Conservation (phyloP, 352 stramenopile genomes). For the Phytophthora pluvialis region DNA sequence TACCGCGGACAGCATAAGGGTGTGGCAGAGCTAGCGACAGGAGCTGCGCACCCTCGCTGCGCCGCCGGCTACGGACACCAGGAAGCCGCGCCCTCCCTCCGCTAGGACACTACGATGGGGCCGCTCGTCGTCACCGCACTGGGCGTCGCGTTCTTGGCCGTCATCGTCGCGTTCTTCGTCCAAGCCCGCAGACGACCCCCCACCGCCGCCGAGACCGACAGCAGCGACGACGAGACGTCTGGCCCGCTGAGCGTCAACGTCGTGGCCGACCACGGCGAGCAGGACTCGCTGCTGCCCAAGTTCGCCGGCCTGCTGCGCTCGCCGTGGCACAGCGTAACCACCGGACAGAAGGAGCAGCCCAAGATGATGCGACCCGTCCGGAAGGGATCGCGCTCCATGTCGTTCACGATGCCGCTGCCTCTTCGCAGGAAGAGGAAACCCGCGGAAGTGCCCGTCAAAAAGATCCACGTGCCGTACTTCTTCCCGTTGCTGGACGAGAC, state of each 20-base stretch:
- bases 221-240: slow-evolving; percentile 36
- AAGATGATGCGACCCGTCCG: slow-evolving; percentile 26
- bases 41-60: too few species aligned
- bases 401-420: slow-evolving; percentile 28
- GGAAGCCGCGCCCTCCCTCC: background rate
- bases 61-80: too few species aligned
- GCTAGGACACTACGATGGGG: slow-evolving; percentile 10
- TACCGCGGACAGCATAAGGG: background rate
- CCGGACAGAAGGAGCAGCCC: slow-evolving; percentile 12
- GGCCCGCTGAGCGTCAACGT: slow-evolving; percentile 21
- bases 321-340: slow-evolving; percentile 17
- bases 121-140: slow-evolving; percentile 7
- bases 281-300: slow-evolving; percentile 36
- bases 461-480: slow-evolving; percentile 64
- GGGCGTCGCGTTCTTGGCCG: background rate
- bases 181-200: slow-evolving; percentile 1
- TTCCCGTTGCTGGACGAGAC: slow-evolving; percentile 70
- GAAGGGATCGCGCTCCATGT: slow-evolving; percentile 23
- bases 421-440: slow-evolving; percentile 25
- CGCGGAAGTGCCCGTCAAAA: slow-evolving; percentile 37
- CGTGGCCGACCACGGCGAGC: slow-evolving; percentile 28
- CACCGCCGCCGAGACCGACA: slow-evolving; percentile 18
- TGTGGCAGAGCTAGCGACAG: too few species aligned
- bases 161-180: slow-evolving; percentile 3
- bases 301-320: slow-evolving; percentile 29